Percentiles rank a stretch among this genome's conserved stretches.
phyloP scores from a whole-genome alignment of 345 rosid genomes.

The Eucalyptus polyanthemos region DNA sequence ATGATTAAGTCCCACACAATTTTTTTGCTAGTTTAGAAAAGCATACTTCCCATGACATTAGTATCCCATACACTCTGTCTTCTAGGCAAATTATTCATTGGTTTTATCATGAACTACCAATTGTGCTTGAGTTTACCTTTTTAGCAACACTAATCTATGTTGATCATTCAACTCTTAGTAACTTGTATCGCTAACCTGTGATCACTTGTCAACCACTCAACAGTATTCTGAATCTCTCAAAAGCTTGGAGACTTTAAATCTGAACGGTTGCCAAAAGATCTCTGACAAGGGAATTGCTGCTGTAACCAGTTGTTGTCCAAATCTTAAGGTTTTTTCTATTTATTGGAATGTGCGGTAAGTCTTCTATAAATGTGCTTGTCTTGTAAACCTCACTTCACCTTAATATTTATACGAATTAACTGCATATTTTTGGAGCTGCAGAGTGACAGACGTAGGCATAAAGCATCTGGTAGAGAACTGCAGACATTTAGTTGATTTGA shows the following conservation, averaged over 20 bases:
- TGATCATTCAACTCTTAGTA: background rate
- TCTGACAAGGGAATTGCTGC: conserved; percentile 77
- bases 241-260: conserved; percentile 60
- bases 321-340: conserved; percentile 60
- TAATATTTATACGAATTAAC: background rate
- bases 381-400: background rate
- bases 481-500: conserved; percentile 50
- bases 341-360: conserved; percentile 93
- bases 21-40: background rate
- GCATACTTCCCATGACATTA: background rate
- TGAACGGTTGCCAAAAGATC: conserved; percentile 94
- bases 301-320: conserved; percentile 48
- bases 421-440: conserved; percentile 10
- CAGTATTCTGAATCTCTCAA: conserved; percentile 48
- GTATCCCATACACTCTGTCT: background rate
- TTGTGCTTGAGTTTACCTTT: background rate
- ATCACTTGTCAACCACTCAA: background rate
- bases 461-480: conserved; percentile 64
- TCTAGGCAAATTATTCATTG: background rate
- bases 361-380: background rate
- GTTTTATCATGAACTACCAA: background rate
- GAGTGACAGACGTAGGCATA: conserved; percentile 57
- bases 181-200: background rate
- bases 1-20: background rate
- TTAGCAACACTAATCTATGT: background rate